Base-by-base conservation (phyloP, 805 yeast species). In the Dipodascus geniculatus region DNA sequence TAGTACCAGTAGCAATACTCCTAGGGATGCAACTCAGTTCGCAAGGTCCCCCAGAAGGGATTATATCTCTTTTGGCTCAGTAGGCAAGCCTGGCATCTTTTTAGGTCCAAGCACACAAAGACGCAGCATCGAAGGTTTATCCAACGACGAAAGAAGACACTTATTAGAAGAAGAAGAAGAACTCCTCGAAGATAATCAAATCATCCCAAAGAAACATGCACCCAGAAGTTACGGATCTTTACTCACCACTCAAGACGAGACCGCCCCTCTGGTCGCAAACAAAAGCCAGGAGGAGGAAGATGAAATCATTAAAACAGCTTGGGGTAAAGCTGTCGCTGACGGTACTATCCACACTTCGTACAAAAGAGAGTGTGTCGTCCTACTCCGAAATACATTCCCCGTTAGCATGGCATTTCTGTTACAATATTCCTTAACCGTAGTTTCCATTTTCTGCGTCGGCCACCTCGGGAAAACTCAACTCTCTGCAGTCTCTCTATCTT, bases 401-500 rank as follows among this genome's bases (percentile, higher is more conserved):
- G 67, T 86, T 56, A 78, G 83, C 1, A 67, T 84, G 56, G 85
- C 95, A 0, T 85, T 86, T 61, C 70, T 85, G 47, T 70, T 86
- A 28, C 88, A 84, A 64, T 82, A 81, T 63, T 81, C 87, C 14
- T 74, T 87, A 54, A 78, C 89, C 1, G 80, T 87, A 22, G 87
- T 86, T 0, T 84, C 93, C 3, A 83, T 87, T 19, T 79, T 88
- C 57, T 76, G 82, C 19, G 96, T 89, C 0, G 91, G 93, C n/a
- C 90, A 82, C 61, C 67, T 86, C 51, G 96, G 96, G 38, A 85
- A 84, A 50, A 75, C 74, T 38, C 89, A 87, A 65, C 73, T 87
- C 51, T 93, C 90, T 2, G 95, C 95, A 0, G 91, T 86, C 3
- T 83, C 91, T 0, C 71, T 87, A 63, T 91, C 88, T 1, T 78